Evolutionary conservation across 441 rosid genomes (phyloP).

Genomic region (Erodium trifolium): DNA sequence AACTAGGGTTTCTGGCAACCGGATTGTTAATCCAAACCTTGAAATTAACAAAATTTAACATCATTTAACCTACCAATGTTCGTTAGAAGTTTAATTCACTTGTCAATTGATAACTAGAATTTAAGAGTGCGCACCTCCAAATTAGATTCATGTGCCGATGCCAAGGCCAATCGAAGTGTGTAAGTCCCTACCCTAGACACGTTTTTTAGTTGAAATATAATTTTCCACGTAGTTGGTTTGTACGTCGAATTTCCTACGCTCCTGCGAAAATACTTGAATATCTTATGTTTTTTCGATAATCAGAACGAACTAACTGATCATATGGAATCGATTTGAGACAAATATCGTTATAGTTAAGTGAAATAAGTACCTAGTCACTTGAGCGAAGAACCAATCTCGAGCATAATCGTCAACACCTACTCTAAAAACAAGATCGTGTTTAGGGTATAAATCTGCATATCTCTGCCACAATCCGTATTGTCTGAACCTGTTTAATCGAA

Average conservation of each 20-base stretch:
- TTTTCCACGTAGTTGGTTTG: conserved; percentile 72
- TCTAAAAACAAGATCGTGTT: conserved; percentile 39
- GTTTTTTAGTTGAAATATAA: conserved; percentile 52
- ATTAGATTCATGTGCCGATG: conserved; percentile 79
- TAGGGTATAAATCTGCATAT: conserved; percentile 44
- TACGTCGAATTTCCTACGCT: conserved; percentile 41
- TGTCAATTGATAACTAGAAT: too few species aligned
- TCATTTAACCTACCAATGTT: too few species aligned
- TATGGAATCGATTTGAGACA: too few species aligned
- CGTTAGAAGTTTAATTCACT: not conserved
- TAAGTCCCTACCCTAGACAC: conserved; percentile 33
- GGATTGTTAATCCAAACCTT: conserved; percentile 61
- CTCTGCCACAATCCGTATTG: conserved; percentile 71
- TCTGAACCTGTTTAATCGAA: conserved; percentile 25
- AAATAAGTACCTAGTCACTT: conserved; percentile 27
- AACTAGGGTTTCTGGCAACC: conserved; percentile 30
- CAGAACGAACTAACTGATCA: too few species aligned
- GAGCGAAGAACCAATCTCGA: conserved; percentile 55
- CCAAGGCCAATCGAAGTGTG: conserved; percentile 70
- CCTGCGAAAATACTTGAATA: conserved; percentile 25
- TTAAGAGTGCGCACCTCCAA: conserved; percentile 42
- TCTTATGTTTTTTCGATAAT: too few species aligned
- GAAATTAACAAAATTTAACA: not conserved
- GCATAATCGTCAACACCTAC: conserved; percentile 35
- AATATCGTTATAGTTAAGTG: too few species aligned